Conservation (phyloP, 257 asterid species). For the Marsdenia floribunda region DNA sequence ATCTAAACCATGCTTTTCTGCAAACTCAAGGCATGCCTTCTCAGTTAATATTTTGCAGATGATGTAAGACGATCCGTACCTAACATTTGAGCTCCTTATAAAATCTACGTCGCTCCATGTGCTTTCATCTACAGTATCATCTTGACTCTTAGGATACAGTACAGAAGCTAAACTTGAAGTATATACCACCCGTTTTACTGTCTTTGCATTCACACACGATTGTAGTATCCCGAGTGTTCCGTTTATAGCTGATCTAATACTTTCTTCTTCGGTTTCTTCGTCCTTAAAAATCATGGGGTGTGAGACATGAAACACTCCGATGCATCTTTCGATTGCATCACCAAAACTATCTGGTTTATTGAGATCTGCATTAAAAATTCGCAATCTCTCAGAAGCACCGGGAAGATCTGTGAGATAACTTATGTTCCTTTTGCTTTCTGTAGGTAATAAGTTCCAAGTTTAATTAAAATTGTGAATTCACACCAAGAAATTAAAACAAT, state of each 20-base stretch:
- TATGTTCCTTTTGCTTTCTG: constrained; percentile 9
- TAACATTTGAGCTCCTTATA: constrained; percentile 13
- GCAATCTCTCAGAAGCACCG: constrained; percentile 19
- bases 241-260: constrained; percentile 18
- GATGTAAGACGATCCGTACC: not conserved
- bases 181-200: constrained; percentile 47
- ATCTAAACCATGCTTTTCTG: constrained; percentile 22
- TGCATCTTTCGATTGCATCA: constrained; percentile 23
- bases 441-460: not conserved
- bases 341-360: constrained; percentile 14
- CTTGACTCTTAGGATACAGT: not conserved
- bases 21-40: constrained; percentile 26
- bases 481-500: too few relatives aligned
- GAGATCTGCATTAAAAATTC: constrained; percentile 19
- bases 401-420: constrained; percentile 22
- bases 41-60: constrained; percentile 27
- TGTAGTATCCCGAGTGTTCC: constrained; percentile 37
- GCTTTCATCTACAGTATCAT: not conserved
- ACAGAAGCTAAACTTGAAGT: constrained; percentile 36
- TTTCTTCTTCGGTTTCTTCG: constrained; percentile 45
- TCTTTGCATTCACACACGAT: constrained; percentile 42
- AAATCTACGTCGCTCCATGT: constrained; percentile 10
- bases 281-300: constrained; percentile 58
- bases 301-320: constrained; percentile 34
- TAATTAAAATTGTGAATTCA: not conserved